Conservation (phyloP, 805 yeast species). For the Schwanniomyces pseudopolymorphus region DNA sequence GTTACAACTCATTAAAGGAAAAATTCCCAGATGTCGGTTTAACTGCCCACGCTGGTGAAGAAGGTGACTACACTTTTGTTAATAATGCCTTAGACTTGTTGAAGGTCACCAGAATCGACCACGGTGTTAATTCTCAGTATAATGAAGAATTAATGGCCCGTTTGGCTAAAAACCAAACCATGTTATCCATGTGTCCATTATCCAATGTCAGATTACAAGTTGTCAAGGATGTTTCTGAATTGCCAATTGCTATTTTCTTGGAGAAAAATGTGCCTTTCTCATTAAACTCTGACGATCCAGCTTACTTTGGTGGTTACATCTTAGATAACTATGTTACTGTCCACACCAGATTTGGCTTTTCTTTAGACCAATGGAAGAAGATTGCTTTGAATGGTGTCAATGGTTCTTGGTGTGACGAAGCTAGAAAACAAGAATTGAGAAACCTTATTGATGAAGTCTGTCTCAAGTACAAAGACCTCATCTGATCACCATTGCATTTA, state of each 20-base stretch:
- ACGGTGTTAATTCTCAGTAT: slow-evolving; percentile 68
- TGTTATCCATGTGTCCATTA: slow-evolving; percentile 75
- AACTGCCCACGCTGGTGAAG: slow-evolving; percentile 91
- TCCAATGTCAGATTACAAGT: slow-evolving; percentile 77
- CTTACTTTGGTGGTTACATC: slow-evolving; percentile 84
- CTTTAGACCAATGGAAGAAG: slow-evolving; percentile 56
- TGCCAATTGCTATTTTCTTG: slow-evolving; percentile 63
- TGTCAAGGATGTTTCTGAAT: slow-evolving; percentile 61
- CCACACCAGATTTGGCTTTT: slow-evolving; percentile 62
- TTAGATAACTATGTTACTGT: slow-evolving; percentile 71
- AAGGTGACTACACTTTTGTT: slow-evolving; percentile 76
- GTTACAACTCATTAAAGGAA: slow-evolving; percentile 51
- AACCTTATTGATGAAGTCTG: slow-evolving; percentile 44
- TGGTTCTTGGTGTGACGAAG: slow-evolving; percentile 72
- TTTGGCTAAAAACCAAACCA: slow-evolving; percentile 52
- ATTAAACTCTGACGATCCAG: slow-evolving; percentile 50
- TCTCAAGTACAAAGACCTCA: slow-evolving; percentile 30
- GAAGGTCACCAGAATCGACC: slow-evolving; percentile 72
- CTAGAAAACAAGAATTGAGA: slow-evolving; percentile 51
- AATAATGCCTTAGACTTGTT: slow-evolving; percentile 55
- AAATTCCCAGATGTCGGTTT: slow-evolving; percentile 54
- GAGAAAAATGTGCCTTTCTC: slow-evolving; percentile 69
- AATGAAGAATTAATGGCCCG: slow-evolving; percentile 54
- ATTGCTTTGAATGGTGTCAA: slow-evolving; percentile 66
- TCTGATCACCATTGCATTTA: background rate